phyloP scores from a whole-genome alignment of 257 asterid species.

The Cynanchum wilfordii region DNA sequence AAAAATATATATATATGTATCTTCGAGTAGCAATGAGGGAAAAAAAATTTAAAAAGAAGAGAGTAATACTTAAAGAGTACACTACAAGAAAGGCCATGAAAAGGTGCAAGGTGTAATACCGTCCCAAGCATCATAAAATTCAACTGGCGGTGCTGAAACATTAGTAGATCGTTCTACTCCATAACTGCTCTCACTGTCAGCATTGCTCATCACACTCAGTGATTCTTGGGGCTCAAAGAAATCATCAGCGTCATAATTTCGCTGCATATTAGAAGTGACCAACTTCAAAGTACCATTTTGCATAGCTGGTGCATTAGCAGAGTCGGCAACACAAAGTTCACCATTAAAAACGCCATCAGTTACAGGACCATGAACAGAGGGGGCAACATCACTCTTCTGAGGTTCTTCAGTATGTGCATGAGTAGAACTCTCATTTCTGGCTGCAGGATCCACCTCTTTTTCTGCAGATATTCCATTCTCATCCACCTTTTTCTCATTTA shows the following conservation, averaged over 20 bases:
- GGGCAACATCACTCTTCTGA: slow-evolving; percentile 18
- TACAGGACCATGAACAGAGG: slow-evolving; percentile 22
- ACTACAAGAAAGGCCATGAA: neutral
- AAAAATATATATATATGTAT: too few relatives aligned
- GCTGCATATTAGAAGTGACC: slow-evolving; percentile 36
- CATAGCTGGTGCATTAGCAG: slow-evolving; percentile 25
- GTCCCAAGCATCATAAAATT: slow-evolving; percentile 99
- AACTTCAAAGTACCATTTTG: slow-evolving; percentile 32
- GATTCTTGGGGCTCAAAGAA: slow-evolving; percentile 58
- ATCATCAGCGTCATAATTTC: slow-evolving; percentile 46
- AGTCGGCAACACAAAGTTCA: slow-evolving; percentile 21
- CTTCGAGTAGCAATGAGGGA: too few relatives aligned
- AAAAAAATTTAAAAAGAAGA: neutral
- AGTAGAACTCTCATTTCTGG: slow-evolving; percentile 29
- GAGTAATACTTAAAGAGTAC: neutral
- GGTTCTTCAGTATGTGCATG: slow-evolving; percentile 24
- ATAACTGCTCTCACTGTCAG: slow-evolving; percentile 52
- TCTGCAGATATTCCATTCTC: slow-evolving; percentile 29
- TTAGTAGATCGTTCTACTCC: slow-evolving; percentile 40
- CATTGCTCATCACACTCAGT: slow-evolving; percentile 49
- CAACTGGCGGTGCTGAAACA: slow-evolving; percentile 50
- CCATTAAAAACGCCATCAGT: slow-evolving; percentile 22
- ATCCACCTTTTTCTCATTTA: slow-evolving; percentile 35
- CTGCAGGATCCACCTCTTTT: slow-evolving; percentile 21
- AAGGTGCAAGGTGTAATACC: slow-evolving; percentile 42